These are phyloP conservation scores for Hepatocystis sp. DNA, from an alignment of 169 alveolate genomes.

Conservation along the genomic window DNA sequence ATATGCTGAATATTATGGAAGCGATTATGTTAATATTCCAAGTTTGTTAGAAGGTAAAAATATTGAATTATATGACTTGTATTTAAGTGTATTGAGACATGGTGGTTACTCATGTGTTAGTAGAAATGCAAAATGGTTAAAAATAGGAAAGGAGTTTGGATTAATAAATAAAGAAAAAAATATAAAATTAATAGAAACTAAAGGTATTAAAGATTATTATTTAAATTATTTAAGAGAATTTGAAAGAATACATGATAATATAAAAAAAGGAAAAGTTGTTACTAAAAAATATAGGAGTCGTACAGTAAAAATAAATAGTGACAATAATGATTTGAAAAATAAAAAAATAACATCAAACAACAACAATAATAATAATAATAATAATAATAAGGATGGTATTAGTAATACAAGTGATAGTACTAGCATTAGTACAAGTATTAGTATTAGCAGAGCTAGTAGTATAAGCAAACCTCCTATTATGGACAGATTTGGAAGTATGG, in stretches of 20 bases:
- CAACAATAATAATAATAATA: neutral
- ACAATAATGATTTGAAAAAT: conserved; percentile 6
- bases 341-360: conserved; percentile 17
- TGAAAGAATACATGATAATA: conserved; percentile 70
- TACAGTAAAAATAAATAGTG: neutral
- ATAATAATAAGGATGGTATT: too few species aligned
- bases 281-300: conserved; percentile 25
- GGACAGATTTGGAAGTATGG: too few species aligned
- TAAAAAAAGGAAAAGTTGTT: conserved; percentile 53
- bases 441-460: too few species aligned
- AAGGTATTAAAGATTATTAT: conserved; percentile 56
- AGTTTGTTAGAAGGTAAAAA: conserved; percentile 6
- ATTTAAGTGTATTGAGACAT: conserved; percentile 55
- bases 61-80: conserved; percentile 58
- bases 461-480: too few species aligned
- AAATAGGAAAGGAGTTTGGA: conserved; percentile 65
- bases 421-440: too few species aligned
- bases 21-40: conserved; percentile 27
- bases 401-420: too few species aligned
- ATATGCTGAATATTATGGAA: conserved; percentile 53
- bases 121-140: conserved; percentile 71
- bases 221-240: conserved; percentile 66
- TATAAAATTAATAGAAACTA: conserved; percentile 36
- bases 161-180: conserved; percentile 66
- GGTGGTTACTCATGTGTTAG: conserved; percentile 75